A percentile compares a stretch with the other conserved stretches of the same genome.
phyloP scores from a whole-genome alignment of 1,284 basidiomycete species.

The Trichosporon faecale region DNA sequence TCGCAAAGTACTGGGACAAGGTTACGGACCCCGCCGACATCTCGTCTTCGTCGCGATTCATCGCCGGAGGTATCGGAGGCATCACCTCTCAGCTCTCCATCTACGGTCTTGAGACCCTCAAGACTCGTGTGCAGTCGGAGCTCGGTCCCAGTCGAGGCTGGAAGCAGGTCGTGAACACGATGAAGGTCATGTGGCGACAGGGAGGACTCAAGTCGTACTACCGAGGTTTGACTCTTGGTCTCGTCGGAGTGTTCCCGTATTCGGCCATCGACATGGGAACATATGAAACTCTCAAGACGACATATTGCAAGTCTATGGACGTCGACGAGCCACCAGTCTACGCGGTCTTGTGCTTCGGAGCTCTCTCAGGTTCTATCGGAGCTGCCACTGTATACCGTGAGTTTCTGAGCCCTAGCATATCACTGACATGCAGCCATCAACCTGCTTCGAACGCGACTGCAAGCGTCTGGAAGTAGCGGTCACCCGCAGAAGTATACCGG shows the following conservation, averaged over 20 bases:
- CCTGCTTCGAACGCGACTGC: conserved; percentile 87
- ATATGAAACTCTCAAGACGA: conserved; percentile 83
- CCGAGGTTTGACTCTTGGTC: conserved; percentile 80
- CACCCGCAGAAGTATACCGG: conserved; percentile 87
- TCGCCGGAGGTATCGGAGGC: conserved; percentile 93
- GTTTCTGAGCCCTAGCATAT: conserved; percentile 21
- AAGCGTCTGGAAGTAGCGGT: conserved; percentile 90
- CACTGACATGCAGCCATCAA: conserved; percentile 61
- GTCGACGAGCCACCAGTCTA: conserved; percentile 79
- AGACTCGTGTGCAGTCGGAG: conserved; percentile 93
- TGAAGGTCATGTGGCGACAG: conserved; percentile 66
- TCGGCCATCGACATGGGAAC: conserved; percentile 92
- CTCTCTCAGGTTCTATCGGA: conserved; percentile 84
- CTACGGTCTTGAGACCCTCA: conserved; percentile 53
- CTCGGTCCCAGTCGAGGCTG: conserved; percentile 60
- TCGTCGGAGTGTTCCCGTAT: conserved; percentile 84
- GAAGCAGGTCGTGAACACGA: conserved; percentile 61
- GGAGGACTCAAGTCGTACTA: conserved; percentile 85
- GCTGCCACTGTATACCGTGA: conserved; percentile 80
- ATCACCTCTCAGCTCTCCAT: conserved; percentile 81
- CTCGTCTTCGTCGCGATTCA: conserved; percentile 84
- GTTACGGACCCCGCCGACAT: conserved; percentile 88
- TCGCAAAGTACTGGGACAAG: conserved; percentile 85
- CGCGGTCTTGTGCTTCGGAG: conserved; percentile 79
- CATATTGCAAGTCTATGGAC: conserved; percentile 73